phyloP scores from a whole-genome alignment of 2,329 filamentous ascomycete species.

The Xylaria sp. region DNA sequence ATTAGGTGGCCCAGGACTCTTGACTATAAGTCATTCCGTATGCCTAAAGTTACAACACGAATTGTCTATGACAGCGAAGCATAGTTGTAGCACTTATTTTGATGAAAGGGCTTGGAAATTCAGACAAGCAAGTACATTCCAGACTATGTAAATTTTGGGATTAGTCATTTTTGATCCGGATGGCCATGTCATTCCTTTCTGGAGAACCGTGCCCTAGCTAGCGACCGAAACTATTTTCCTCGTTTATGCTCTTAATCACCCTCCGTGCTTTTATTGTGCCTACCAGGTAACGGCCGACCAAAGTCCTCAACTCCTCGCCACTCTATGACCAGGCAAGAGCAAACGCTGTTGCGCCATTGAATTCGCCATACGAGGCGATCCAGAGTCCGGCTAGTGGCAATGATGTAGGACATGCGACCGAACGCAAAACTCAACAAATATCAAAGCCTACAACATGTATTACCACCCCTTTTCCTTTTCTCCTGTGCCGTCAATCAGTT shows the following conservation, averaged over 20 bases:
- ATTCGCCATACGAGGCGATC: neutral
- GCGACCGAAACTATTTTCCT: slow-evolving; percentile 6
- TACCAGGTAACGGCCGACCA: slow-evolving; percentile 1
- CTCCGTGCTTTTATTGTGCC: slow-evolving; percentile 20
- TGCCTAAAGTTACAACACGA: too few species aligned
- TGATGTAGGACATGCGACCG: neutral
- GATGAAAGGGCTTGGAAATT: too few species aligned
- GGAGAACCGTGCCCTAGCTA: neutral
- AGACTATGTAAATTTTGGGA: neutral
- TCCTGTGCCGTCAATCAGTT: slow-evolving; percentile 20
- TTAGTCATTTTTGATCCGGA: slow-evolving; percentile 7
- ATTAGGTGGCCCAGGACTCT: too few species aligned
- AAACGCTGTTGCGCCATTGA: neutral
- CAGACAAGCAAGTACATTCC: neutral
- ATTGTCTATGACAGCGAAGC: too few species aligned
- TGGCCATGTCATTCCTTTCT: neutral
- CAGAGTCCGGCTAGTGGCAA: neutral
- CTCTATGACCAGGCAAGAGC: slow-evolving; percentile 15
- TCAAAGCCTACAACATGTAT: slow-evolving; percentile 38
- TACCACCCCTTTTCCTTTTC: slow-evolving; percentile 31
- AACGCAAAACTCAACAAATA: neutral
- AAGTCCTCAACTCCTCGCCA: slow-evolving; percentile 8
- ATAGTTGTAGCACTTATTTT: too few species aligned
- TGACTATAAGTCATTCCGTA: too few species aligned
- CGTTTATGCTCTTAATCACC: neutral